Percentiles rank a stretch among this genome's conserved stretches.
These are phyloP conservation scores for Bromus sterilis DNA, from an alignment of 176 grass and related monocot genomes.

Conservation along the genomic window DNA sequence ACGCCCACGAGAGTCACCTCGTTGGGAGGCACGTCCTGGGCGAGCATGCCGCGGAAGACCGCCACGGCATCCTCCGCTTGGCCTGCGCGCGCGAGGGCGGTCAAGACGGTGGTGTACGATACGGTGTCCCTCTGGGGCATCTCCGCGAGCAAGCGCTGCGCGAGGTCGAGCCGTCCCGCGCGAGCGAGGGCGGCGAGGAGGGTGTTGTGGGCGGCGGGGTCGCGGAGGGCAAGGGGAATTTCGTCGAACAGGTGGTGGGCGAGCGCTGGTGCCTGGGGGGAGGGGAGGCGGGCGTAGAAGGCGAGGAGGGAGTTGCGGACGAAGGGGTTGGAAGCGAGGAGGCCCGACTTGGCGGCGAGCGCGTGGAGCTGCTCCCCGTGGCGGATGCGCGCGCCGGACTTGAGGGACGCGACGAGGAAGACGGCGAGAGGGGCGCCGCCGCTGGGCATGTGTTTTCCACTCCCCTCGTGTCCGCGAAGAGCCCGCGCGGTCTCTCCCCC, in stretches of 20 bases:
- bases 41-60: slow-evolving; percentile 48
- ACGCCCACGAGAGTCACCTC: slow-evolving; percentile 37
- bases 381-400: slow-evolving; percentile 26
- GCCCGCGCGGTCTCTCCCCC: too few relatives aligned
- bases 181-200: slow-evolving; percentile 25
- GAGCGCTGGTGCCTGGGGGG: slow-evolving; percentile 6
- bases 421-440: slow-evolving; percentile 27
- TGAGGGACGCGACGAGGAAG: slow-evolving; percentile 50
- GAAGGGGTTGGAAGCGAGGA: slow-evolving; percentile 35
- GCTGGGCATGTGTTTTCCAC: not conserved
- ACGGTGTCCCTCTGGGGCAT: slow-evolving; percentile 39
- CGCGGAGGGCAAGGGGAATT: not conserved
- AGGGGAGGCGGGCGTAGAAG: slow-evolving; percentile 33
- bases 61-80: slow-evolving; percentile 11
- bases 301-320: slow-evolving; percentile 74
- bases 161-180: slow-evolving; percentile 15
- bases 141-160: slow-evolving; percentile 25
- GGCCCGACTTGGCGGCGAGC: slow-evolving; percentile 55
- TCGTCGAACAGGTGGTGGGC: slow-evolving; percentile 48
- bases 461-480: too few relatives aligned
- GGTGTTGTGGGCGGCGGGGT: slow-evolving; percentile 36
- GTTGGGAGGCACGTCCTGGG: slow-evolving; percentile 19
- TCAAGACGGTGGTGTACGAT: slow-evolving; percentile 61
- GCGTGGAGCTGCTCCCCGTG: slow-evolving; percentile 57
- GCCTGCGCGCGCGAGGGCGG: slow-evolving; percentile 24